phyloP scores from a whole-genome alignment of 768 basidiomycete species.

The Clathrus columnatus region DNA sequence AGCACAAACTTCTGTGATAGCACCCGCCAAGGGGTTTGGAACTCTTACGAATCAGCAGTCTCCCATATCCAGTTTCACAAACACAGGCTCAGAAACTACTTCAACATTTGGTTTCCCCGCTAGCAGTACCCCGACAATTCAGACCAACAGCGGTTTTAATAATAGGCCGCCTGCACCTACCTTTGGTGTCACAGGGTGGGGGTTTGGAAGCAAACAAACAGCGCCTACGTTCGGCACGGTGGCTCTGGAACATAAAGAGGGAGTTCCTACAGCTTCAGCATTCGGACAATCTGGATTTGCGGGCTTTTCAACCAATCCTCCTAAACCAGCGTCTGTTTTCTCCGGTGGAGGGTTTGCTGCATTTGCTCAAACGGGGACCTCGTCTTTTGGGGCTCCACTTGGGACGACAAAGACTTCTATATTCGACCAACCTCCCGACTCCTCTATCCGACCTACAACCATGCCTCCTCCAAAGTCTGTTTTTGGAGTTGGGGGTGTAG shows the following conservation, averaged over 20 bases:
- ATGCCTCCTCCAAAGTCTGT: neutral
- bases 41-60: neutral
- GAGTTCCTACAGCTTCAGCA: constrained; percentile 19
- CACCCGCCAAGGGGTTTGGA: constrained; percentile 4
- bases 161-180: constrained; percentile 10
- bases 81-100: neutral
- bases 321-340: constrained; percentile 11
- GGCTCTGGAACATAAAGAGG: constrained; percentile 15
- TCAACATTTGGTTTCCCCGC: constrained; percentile 21
- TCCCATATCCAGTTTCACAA: neutral
- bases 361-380: constrained; percentile 17
- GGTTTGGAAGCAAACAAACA: constrained; percentile 7
- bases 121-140: too few relatives aligned
- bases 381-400: neutral
- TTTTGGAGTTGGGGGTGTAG: constrained; percentile 1
- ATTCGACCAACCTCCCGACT: constrained; percentile 15
- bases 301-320: constrained; percentile 8
- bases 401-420: neutral
- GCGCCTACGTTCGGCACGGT: constrained; percentile 11
- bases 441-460: constrained; percentile 18
- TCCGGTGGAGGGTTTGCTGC: constrained; percentile 19
- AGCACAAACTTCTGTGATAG: neutral
- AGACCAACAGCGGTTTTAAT: constrained; percentile 25
- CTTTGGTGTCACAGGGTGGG: constrained; percentile 11
- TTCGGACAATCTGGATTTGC: constrained; percentile 18